Percentiles rank a stretch among this genome's conserved stretches.
Conservation (phyloP, 176 grass and related monocot species). For the Oryza australiensis region DNA sequence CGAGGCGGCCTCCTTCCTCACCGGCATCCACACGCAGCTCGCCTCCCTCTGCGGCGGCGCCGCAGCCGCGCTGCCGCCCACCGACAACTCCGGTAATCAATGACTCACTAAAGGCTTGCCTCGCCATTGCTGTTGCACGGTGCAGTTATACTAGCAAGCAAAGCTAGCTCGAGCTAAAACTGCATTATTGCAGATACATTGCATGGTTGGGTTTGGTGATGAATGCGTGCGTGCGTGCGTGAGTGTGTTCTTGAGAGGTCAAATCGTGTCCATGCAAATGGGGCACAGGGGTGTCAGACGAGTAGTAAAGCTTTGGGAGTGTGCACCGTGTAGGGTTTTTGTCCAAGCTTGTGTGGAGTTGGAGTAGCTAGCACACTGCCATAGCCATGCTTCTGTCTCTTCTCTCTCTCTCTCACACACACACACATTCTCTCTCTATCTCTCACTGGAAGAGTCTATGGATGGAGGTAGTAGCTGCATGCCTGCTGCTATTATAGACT, state of each 20-base stretch:
- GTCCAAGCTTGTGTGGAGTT: constrained; percentile 47
- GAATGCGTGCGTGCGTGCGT: constrained; percentile 40
- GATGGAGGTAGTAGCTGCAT: not conserved
- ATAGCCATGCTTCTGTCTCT: not conserved
- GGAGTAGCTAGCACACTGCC: not conserved
- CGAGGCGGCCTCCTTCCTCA: constrained; percentile 91
- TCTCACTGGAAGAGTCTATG: not conserved
- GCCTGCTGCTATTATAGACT: constrained; percentile 35
- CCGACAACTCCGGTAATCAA: constrained; percentile 44
- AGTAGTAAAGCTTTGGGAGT: constrained; percentile 45
- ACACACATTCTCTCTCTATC: not conserved
- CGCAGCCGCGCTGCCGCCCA: constrained; percentile 8
- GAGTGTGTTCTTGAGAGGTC: constrained; percentile 58
- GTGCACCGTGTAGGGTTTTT: constrained; percentile 61
- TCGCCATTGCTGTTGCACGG: constrained; percentile 16
- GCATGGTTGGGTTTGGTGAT: constrained; percentile 40
- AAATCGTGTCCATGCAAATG: constrained; percentile 97
- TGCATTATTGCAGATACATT: constrained; percentile 30
- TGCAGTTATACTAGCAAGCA: not conserved
- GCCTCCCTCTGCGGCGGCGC: constrained; percentile 63
- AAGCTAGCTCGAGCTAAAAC: not conserved
- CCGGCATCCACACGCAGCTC: constrained; percentile 79
- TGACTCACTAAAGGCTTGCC: not conserved
- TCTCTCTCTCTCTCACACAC: not conserved
- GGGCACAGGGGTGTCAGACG: constrained; percentile 72